A percentile compares a stretch with the other conserved stretches of the same genome.
phyloP scores from a whole-genome alignment of 1,139 yeast genomes.

The Magnusiomyces suaveolens region DNA sequence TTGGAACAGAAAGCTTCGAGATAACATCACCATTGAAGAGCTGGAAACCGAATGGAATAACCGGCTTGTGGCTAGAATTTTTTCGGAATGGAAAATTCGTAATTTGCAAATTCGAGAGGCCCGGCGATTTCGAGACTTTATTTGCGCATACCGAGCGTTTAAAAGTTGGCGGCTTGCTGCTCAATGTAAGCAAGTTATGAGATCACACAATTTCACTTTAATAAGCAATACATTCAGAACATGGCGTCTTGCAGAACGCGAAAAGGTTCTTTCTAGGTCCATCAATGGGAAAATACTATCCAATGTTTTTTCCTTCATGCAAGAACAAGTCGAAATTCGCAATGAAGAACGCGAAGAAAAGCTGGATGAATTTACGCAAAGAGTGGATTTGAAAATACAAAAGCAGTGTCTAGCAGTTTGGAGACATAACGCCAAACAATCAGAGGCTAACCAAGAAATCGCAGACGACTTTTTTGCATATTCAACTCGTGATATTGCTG shows the following conservation, averaged over 20 bases:
- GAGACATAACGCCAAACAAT: neutral
- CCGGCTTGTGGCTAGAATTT: neutral
- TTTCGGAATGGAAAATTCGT: constrained; percentile 6
- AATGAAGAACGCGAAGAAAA: neutral
- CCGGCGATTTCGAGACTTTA: constrained; percentile 6
- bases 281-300: neutral
- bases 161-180: constrained; percentile 8
- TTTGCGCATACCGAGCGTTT: constrained; percentile 2
- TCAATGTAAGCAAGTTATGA: neutral
- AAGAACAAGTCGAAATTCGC: neutral
- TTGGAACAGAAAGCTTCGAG: constrained; percentile 7
- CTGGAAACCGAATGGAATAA: neutral
- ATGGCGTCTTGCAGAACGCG: constrained; percentile 4
- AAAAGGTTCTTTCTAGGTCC: neutral
- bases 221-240: neutral
- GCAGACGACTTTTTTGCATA: neutral
- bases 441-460: neutral
- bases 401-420: neutral
- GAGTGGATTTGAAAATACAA: neutral
- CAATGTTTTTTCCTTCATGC: neutral
- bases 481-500: neutral
- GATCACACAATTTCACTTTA: constrained; percentile 1
- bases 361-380: neutral
- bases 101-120: constrained; percentile 6
- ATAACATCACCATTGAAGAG: neutral